phyloP scores from a whole-genome alignment of 2,329 filamentous ascomycete species.

The Plenodomus tracheiphilus region DNA sequence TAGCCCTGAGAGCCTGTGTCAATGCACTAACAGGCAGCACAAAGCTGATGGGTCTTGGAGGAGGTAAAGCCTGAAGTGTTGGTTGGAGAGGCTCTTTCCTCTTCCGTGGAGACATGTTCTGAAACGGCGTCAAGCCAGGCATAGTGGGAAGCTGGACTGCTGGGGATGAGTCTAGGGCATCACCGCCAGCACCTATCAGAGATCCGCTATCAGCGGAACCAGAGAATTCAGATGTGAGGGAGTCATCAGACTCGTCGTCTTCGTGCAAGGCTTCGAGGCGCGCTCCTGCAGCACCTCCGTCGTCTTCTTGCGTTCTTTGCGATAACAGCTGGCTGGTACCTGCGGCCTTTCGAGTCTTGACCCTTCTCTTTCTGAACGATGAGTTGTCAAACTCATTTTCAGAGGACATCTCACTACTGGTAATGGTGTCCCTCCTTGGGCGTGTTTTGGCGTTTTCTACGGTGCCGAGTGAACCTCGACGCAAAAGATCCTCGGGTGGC shows the following conservation, averaged over 20 bases:
- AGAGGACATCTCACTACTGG: constrained; percentile 80
- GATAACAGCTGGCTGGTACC: constrained; percentile 57
- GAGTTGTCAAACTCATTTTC: constrained; percentile 77
- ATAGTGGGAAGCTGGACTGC: constrained; percentile 50
- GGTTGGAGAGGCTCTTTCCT: constrained; percentile 52
- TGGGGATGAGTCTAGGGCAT: constrained; percentile 60
- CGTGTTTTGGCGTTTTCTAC: constrained; percentile 72
- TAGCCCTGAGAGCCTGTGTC: constrained; percentile 72
- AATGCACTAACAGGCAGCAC: constrained; percentile 71
- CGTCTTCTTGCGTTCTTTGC: constrained; percentile 57
- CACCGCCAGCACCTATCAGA: constrained; percentile 67
- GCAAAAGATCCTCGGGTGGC: constrained; percentile 39
- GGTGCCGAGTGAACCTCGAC: constrained; percentile 71
- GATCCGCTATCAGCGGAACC: constrained; percentile 65
- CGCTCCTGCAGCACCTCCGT: constrained; percentile 33
- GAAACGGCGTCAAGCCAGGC: constrained; percentile 47
- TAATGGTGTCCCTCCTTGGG: constrained; percentile 73
- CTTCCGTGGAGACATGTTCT: constrained; percentile 63
- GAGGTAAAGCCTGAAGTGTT: constrained; percentile 68
- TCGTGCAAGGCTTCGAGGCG: constrained; percentile 48
- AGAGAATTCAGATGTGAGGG: constrained; percentile 46
- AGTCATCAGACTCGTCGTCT: constrained; percentile 45
- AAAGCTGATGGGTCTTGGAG: constrained; percentile 72
- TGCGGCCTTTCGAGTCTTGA: constrained; percentile 62
- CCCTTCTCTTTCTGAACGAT: constrained; percentile 65